Evolutionary conservation across 805 yeast genomes (phyloP).

Genomic region (Ogataea haglerorum): DNA sequence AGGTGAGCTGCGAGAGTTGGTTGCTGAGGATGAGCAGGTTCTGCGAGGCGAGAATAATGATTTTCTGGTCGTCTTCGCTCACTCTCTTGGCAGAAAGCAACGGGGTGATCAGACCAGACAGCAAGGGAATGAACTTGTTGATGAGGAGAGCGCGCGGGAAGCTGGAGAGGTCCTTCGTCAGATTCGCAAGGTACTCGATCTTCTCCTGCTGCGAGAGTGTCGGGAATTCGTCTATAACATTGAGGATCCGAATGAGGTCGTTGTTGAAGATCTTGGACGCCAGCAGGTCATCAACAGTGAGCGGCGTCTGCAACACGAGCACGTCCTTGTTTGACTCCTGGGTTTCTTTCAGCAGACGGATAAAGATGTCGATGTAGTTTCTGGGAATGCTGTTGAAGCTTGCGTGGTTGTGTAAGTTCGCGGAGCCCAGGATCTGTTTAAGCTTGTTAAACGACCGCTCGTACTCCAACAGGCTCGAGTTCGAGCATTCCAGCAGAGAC

Average conservation of each 20-base stretch:
- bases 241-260: constrained; percentile 74
- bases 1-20: constrained; percentile 69
- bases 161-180: constrained; percentile 48
- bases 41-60: constrained; percentile 46
- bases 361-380: constrained; percentile 46
- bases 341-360: constrained; percentile 50
- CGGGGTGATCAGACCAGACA: constrained; percentile 50
- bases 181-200: constrained; percentile 61
- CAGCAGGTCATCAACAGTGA: constrained; percentile 63
- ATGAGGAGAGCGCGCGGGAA: constrained; percentile 57
- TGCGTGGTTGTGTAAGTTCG: constrained; percentile 43
- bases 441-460: constrained; percentile 49
- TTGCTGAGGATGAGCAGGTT: constrained; percentile 62
- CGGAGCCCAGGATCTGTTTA: constrained; percentile 32
- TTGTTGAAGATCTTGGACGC: constrained; percentile 76
- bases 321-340: constrained; percentile 33
- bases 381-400: constrained; percentile 59
- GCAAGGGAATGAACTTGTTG: constrained; percentile 71
- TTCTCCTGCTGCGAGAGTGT: constrained; percentile 70
- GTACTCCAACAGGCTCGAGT: constrained; percentile 46
- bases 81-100: constrained; percentile 27
- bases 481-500: constrained; percentile 42
- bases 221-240: constrained; percentile 77
- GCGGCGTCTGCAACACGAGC: constrained; percentile 23
- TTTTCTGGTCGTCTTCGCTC: constrained; percentile 29